Evolutionary conservation across 345 rosid species (phyloP).

Genomic region (Gossypium thurberi): DNA sequence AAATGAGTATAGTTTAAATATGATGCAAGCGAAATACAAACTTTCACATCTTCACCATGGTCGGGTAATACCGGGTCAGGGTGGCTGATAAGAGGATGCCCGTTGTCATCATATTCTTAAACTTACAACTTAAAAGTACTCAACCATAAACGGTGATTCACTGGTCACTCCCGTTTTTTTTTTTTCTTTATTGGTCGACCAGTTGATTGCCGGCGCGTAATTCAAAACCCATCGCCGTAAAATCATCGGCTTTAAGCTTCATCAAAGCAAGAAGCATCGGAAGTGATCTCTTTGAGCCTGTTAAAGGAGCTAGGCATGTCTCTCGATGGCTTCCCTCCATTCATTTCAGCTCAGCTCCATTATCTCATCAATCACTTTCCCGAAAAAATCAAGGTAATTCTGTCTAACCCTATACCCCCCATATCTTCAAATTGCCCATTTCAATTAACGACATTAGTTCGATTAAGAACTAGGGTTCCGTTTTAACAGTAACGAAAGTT

Average conservation of each 20-base stretch:
- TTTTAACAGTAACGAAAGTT: neutral
- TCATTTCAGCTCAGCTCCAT: conserved; percentile 77
- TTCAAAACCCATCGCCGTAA: neutral
- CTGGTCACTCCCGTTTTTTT: neutral
- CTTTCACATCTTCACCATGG: no score
- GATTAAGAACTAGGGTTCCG: conserved; percentile 16
- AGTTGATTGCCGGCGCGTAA: conserved; percentile 14
- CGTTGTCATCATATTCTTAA: neutral
- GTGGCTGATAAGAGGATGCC: no score
- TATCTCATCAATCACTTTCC: conserved; percentile 61
- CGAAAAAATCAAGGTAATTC: conserved; percentile 53
- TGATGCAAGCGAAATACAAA: no score
- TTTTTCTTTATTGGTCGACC: neutral
- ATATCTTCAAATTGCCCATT: neutral
- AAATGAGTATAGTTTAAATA: no score
- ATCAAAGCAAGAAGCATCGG: neutral
- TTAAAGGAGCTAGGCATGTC: conserved; percentile 36
- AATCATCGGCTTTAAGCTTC: neutral
- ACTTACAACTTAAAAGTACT: neutral
- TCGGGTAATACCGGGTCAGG: no score
- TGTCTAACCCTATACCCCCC: neutral
- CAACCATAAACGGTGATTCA: neutral
- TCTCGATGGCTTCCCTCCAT: conserved; percentile 58
- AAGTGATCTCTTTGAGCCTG: neutral
- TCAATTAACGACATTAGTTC: neutral